Evolutionary conservation across 305 asterid genomes (phyloP).

Genomic region (Plantago coronopus): DNA sequence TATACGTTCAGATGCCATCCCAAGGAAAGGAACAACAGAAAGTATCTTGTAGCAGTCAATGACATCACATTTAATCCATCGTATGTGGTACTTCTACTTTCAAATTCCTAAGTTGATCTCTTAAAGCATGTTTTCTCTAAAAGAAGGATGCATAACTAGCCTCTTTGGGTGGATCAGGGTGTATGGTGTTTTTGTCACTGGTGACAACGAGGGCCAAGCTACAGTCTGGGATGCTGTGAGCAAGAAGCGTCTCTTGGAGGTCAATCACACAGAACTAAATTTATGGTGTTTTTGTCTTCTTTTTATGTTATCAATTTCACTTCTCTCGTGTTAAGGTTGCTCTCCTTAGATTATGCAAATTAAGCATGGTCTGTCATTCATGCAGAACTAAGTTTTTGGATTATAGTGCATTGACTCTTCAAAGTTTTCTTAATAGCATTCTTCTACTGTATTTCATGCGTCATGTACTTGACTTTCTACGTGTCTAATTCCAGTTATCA

Average conservation of each 20-base stretch:
- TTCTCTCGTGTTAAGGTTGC: no score
- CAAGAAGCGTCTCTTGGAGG: conserved; percentile 68
- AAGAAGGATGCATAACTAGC: not conserved
- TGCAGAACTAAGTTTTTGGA: no score
- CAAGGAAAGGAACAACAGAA: conserved; percentile 47
- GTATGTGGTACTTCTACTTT: conserved; percentile 49
- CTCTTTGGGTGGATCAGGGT: conserved; percentile 37
- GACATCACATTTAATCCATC: conserved; percentile 72
- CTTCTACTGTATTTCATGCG: no score
- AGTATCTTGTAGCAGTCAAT: conserved; percentile 57
- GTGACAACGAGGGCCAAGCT: conserved; percentile 74
- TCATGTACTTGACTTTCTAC: conserved; percentile 2
- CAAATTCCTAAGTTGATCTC: conserved; percentile 17
- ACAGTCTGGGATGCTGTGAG: conserved; percentile 67
- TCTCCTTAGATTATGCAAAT: no score
- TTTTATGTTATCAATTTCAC: no score
- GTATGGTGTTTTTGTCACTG: conserved; percentile 56
- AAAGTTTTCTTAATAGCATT: no score
- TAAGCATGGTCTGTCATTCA: no score
- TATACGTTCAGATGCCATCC: conserved; percentile 85
- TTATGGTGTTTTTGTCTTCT: not conserved
- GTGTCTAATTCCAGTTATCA: conserved; percentile 1
- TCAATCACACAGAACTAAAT: conserved; percentile 15
- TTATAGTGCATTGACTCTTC: no score
- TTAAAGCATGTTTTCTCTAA: not conserved